Conservation (phyloP, 2,329 filamentous ascomycete species). For the Didymella lethalis region DNA sequence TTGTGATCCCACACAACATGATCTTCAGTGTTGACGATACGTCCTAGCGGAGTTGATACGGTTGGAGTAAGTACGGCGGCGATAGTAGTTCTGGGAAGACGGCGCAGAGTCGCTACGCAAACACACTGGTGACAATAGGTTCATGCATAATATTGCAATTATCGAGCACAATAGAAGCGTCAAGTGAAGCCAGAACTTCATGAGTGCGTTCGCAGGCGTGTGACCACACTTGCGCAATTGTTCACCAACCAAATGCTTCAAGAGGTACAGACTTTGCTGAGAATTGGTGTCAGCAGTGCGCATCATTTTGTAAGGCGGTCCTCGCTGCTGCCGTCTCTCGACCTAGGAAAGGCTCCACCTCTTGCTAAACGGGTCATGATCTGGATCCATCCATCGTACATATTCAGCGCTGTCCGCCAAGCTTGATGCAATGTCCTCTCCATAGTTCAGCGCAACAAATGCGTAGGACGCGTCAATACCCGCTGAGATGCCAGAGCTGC, state of each 20-base stretch:
- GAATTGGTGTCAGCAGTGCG: neutral
- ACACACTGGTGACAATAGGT: neutral
- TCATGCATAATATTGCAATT: slow-evolving; percentile 3
- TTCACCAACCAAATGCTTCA: neutral
- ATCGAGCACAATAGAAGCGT: neutral
- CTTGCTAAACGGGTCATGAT: slow-evolving; percentile 63
- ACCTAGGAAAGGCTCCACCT: slow-evolving; percentile 28
- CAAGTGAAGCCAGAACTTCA: slow-evolving; percentile 5
- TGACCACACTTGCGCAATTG: neutral
- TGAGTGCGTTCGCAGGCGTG: neutral
- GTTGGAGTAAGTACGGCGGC: neutral
- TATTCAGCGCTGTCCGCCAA: slow-evolving; percentile 65
- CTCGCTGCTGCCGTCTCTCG: too few species aligned
- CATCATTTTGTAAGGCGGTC: neutral
- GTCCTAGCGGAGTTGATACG: neutral
- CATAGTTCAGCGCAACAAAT: slow-evolving; percentile 62
- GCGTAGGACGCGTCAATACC: slow-evolving; percentile 68
- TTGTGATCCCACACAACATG: neutral
- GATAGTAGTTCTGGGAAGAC: neutral
- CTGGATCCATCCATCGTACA: slow-evolving; percentile 59
- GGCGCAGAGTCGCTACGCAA: neutral
- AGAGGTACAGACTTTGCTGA: neutral
- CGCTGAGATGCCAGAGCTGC: slow-evolving; percentile 68
- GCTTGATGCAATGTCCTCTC: slow-evolving; percentile 57
- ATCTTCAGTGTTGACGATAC: neutral